Base-by-base conservation (phyloP, 2,329 filamentous ascomycete genomes). In the Phialophora expanda region DNA sequence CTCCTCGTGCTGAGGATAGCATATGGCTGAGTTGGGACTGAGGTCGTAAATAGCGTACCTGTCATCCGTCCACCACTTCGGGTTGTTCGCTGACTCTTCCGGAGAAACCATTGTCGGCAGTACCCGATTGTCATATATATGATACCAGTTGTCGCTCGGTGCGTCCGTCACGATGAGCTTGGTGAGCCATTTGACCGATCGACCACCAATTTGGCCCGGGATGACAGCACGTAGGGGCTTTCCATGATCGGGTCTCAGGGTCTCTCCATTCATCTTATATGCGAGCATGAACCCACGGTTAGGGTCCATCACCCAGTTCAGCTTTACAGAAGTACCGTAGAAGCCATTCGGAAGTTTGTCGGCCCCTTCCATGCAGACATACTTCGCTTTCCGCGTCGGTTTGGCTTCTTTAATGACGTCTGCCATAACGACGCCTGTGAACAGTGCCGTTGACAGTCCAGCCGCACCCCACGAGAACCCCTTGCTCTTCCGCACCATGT, bases 381-480 rank as follows among this genome's bases (percentile, higher is more conserved):
- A 97, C 73, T 85, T 88, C 1, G 92, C 93, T 61, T 85, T 86
- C 66, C 89, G 84, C 71, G 84, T 81, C 0, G 92, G 92, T 65
- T 81, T 86, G 2, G 92, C 92, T 68, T 82, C 83, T 65, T 82
- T 83, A 17, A 97, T 81, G 3, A 97, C 78, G 67, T 94, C 89
- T 1, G 83, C 83, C 77, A 97, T 87, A 48, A 89, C 81, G 0
- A 93, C 90, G 24, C 93, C 93, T 0, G 93, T 97, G 84, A 91
- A 97, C 0, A 97, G 80, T 0, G 92, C 92, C 0, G 92, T 97
- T 0, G 92, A 96, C 5, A 97, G 76, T 26, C 93, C 93, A 3
- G 91, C 93, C 0, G 93, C 84, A 41, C 93, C 93, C 93, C 93
- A 97, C 1, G 92, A 96, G 79, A 97, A 97, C 0, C 93, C 93